Conservation (phyloP, 352 stramenopile genomes). For the Globisporangium nunn region DNA sequence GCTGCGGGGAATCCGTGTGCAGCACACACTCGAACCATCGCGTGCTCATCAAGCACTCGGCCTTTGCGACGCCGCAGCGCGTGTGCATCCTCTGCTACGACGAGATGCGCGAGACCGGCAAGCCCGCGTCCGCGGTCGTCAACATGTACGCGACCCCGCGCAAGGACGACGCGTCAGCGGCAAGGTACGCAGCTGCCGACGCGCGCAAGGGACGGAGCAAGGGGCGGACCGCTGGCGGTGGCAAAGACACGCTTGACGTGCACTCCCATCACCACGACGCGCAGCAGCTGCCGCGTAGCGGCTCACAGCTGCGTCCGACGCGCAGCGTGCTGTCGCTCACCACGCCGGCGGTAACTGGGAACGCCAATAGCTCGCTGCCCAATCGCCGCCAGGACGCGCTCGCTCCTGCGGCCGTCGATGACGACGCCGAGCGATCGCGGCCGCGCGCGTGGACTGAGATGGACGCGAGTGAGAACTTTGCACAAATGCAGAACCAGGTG, state of each 20-base stretch:
- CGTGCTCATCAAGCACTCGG: conserved; percentile 51
- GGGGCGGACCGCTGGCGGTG: no score
- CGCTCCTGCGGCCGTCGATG: conserved; percentile 10
- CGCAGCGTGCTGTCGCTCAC: conserved; percentile 9
- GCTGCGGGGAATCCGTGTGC: conserved; percentile 83
- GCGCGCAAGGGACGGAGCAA: background rate
- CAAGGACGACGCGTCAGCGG: background rate
- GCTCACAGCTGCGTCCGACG: conserved; percentile 6
- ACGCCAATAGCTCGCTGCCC: background rate
- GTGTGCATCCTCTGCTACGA: conserved; percentile 81
- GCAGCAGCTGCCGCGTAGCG: conserved; percentile 13
- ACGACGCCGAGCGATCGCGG: conserved; percentile 22
- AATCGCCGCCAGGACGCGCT: background rate
- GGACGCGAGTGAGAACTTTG: conserved; percentile 41
- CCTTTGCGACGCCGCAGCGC: conserved; percentile 50
- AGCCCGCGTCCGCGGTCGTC: conserved; percentile 55
- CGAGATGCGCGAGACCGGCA: conserved; percentile 65
- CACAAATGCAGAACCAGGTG: conserved; percentile 61
- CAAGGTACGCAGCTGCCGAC: no score
- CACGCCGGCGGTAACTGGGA: background rate
- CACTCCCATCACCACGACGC: background rate
- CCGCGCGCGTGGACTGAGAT: conserved; percentile 61
- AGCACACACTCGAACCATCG: conserved; percentile 70
- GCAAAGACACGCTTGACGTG: conserved; percentile 3
- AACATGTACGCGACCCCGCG: conserved; percentile 39